Evolutionary conservation across 768 basidiomycete species (phyloP).

Genomic region (Naganishia randhawae): DNA sequence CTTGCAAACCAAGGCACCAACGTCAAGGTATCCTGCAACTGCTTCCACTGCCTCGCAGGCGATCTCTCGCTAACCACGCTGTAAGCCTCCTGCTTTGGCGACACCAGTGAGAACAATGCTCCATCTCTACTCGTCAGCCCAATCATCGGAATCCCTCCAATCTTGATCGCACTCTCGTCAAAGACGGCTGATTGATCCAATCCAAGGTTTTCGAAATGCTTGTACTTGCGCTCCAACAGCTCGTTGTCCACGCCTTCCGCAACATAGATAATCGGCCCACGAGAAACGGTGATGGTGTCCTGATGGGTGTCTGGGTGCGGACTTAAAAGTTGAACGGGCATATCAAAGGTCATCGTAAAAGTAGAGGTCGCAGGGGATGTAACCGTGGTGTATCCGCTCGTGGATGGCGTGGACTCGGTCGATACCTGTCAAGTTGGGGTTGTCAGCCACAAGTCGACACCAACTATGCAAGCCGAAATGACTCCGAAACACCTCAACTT

Average conservation of each 20-base stretch:
- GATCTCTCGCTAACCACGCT: not conserved
- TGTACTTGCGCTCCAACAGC: slow-evolving; percentile 27
- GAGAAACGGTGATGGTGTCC: slow-evolving; percentile 35
- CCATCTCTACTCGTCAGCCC: slow-evolving; percentile 7
- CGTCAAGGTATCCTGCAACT: slow-evolving; percentile 27
- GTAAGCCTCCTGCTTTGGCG: slow-evolving; percentile 10
- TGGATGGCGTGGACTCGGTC: not conserved
- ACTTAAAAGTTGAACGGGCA: slow-evolving; percentile 34
- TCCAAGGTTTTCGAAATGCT: slow-evolving; percentile 37
- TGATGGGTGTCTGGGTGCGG: slow-evolving; percentile 33
- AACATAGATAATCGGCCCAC: slow-evolving; percentile 39
- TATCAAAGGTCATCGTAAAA: slow-evolving; percentile 24
- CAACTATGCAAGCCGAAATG: not conserved
- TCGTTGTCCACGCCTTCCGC: slow-evolving; percentile 37
- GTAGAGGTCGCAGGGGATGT: not conserved
- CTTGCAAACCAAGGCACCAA: slow-evolving; percentile 39
- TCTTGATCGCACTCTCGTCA: slow-evolving; percentile 16
- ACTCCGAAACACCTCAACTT: slow-evolving; percentile 7
- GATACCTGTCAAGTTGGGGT: not conserved
- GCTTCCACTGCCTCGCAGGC: slow-evolving; percentile 28
- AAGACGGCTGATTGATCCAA: slow-evolving; percentile 30
- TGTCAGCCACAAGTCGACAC: not conserved
- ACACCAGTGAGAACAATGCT: slow-evolving; percentile 1
- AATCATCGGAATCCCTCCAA: slow-evolving; percentile 32
- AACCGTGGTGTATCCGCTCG: not conserved